phyloP scores from a whole-genome alignment of 169 alveolate species.

The Theileria orientalis region DNA sequence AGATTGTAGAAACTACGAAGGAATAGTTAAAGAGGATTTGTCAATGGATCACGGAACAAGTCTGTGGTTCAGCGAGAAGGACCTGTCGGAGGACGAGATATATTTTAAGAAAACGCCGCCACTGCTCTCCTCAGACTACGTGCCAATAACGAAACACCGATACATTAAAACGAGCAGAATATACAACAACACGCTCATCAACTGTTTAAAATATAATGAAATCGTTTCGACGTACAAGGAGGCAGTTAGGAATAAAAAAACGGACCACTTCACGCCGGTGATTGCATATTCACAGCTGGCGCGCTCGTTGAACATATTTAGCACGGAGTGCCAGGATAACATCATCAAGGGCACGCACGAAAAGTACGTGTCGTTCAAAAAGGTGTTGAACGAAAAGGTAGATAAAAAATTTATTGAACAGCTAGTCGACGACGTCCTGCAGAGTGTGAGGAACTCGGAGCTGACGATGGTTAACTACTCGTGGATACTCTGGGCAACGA shows the following conservation, averaged over 20 bases:
- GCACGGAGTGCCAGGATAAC: neutral
- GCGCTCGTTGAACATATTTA: neutral
- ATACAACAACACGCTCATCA: neutral
- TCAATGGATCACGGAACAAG: slow-evolving; percentile 44
- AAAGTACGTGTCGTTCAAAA: neutral
- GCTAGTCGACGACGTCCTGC: neutral
- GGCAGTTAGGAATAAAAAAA: neutral
- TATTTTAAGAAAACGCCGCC: neutral
- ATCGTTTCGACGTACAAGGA: neutral
- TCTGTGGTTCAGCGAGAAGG: slow-evolving; percentile 30
- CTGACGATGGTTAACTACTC: neutral
- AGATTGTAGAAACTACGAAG: slow-evolving; percentile 64
- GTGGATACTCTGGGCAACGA: neutral
- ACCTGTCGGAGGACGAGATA: slow-evolving; percentile 1
- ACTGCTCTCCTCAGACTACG: neutral
- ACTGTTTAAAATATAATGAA: neutral
- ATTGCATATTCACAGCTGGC: neutral
- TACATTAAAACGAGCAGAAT: neutral
- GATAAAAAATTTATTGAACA: neutral
- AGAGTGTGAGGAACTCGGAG: neutral
- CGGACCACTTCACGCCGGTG: neutral
- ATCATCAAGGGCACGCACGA: neutral
- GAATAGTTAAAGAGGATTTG: slow-evolving; percentile 1
- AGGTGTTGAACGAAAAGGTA: neutral
- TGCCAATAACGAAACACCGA: neutral